Conservation (phyloP, 2,329 filamentous ascomycete genomes). For the Didymosphaeria variabile region DNA sequence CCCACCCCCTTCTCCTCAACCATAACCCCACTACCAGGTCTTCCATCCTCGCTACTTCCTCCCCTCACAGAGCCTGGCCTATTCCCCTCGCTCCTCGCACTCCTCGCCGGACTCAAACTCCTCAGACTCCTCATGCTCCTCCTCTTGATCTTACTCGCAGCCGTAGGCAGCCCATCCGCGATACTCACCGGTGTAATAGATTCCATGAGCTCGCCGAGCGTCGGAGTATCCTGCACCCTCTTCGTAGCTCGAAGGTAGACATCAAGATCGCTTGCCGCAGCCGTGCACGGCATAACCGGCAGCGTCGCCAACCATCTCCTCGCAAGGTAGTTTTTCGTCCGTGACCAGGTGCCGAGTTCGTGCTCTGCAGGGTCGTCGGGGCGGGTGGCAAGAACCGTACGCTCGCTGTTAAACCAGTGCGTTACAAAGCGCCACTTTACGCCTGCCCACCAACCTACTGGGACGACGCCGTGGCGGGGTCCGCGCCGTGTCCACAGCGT, state of each 20-base stretch:
- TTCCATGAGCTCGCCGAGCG: slow-evolving; percentile 45
- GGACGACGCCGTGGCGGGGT: slow-evolving; percentile 53
- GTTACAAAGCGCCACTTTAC: slow-evolving; percentile 60
- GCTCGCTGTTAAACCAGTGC: slow-evolving; percentile 56
- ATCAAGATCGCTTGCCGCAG: not conserved
- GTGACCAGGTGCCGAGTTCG: slow-evolving; percentile 52
- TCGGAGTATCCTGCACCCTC: slow-evolving; percentile 29
- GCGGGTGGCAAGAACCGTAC: slow-evolving; percentile 47
- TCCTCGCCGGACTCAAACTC: slow-evolving; percentile 45
- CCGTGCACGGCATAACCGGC: slow-evolving; percentile 27
- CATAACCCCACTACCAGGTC: slow-evolving; percentile 50
- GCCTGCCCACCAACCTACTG: slow-evolving; percentile 48
- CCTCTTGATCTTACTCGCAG: slow-evolving; percentile 36
- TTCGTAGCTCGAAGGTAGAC: not conserved
- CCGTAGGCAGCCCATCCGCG: slow-evolving; percentile 48
- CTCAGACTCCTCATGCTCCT: slow-evolving; percentile 32
- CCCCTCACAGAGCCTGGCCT: not conserved
- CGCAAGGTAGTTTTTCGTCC: slow-evolving; percentile 51
- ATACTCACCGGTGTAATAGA: slow-evolving; percentile 48
- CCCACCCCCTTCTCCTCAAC: slow-evolving; percentile 49
- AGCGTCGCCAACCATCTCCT: slow-evolving; percentile 54
- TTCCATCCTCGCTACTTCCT: slow-evolving; percentile 28
- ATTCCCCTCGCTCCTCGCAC: slow-evolving; percentile 17
- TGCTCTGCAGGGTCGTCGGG: slow-evolving; percentile 43
- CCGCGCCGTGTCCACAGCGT: slow-evolving; percentile 59